These are phyloP conservation scores for Flaveria bidentis DNA, from an alignment of 129 eudicot species.

Conservation along the genomic window DNA sequence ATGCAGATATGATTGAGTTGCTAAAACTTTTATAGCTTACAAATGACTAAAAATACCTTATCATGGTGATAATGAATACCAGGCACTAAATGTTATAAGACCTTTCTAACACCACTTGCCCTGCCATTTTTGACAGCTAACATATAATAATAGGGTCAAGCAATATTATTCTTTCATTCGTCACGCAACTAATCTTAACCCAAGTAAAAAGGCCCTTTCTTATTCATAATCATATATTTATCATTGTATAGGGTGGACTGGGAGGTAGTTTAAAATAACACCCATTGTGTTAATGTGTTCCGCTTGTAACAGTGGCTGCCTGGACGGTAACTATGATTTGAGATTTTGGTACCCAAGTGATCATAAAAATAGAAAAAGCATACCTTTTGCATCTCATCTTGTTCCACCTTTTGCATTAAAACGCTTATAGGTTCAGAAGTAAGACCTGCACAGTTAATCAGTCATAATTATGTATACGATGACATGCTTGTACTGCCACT, in stretches of 20 bases:
- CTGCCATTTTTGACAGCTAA: background rate
- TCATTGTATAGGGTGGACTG: slow-evolving; percentile 12
- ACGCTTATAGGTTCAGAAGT: slow-evolving; percentile 55
- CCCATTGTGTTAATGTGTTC: slow-evolving; percentile 8
- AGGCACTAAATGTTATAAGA: background rate
- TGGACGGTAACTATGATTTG: background rate
- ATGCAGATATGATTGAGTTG: background rate
- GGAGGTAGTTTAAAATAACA: background rate
- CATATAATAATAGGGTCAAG: background rate
- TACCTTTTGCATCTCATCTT: slow-evolving; percentile 74
- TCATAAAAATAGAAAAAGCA: slow-evolving; percentile 8
- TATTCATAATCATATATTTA: background rate
- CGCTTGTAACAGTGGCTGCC: background rate
- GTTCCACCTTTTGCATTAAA: slow-evolving; percentile 74
- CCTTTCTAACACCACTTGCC: slow-evolving; percentile 7
- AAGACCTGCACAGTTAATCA: slow-evolving; percentile 52
- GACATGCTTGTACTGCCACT: background rate
- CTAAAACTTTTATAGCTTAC: background rate
- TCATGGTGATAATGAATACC: slow-evolving; percentile 1
- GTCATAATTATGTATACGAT: slow-evolving; percentile 1
- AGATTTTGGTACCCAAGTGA: background rate
- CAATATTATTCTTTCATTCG: background rate
- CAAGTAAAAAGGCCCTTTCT: slow-evolving; percentile 1
- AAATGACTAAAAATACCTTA: slow-evolving; percentile 3
- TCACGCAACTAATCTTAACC: background rate